Conservation (phyloP, 2,329 filamentous ascomycete species). For the Cylindrodendrum hubeiense region DNA sequence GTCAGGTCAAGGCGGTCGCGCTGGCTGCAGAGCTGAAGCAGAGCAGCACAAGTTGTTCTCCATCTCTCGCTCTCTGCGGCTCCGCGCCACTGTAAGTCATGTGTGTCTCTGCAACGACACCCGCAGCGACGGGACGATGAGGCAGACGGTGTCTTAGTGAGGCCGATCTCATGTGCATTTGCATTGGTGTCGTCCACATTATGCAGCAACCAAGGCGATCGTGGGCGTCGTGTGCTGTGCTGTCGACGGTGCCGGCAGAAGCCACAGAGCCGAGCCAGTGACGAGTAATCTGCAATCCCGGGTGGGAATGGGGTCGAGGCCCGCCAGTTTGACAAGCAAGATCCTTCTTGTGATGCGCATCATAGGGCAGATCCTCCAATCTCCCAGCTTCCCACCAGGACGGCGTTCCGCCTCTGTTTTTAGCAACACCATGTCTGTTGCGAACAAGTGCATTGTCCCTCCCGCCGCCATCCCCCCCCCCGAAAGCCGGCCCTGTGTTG, state of each 20-base stretch:
- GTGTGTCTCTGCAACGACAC: background rate
- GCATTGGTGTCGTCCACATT: conserved; percentile 16
- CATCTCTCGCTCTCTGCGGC: background rate
- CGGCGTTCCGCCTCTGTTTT: conserved; percentile 39
- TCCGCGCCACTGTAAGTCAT: background rate
- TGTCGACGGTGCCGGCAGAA: background rate
- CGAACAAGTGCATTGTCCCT: conserved; percentile 4
- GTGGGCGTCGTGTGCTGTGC: background rate
- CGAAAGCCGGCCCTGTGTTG: background rate
- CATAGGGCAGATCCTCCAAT: conserved; percentile 42
- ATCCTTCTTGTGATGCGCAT: conserved; percentile 29
- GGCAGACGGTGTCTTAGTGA: conserved; percentile 2
- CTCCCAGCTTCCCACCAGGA: conserved; percentile 28
- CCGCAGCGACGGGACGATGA: background rate
- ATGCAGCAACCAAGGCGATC: conserved; percentile 9
- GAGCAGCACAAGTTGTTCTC: background rate
- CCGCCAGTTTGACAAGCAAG: conserved; percentile 28
- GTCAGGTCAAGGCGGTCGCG: background rate
- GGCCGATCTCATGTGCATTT: conserved; percentile 22
- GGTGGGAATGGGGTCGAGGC: conserved; percentile 1
- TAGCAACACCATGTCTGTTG: conserved; percentile 33
- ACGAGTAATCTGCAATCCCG: conserved; percentile 7
- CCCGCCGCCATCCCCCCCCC: too few species aligned
- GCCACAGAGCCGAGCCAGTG: conserved; percentile 7
- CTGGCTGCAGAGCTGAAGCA: background rate